These are phyloP conservation scores for Amphibolis antarctica DNA, from an alignment of 106 monocot genomes.

Conservation along the genomic window DNA sequence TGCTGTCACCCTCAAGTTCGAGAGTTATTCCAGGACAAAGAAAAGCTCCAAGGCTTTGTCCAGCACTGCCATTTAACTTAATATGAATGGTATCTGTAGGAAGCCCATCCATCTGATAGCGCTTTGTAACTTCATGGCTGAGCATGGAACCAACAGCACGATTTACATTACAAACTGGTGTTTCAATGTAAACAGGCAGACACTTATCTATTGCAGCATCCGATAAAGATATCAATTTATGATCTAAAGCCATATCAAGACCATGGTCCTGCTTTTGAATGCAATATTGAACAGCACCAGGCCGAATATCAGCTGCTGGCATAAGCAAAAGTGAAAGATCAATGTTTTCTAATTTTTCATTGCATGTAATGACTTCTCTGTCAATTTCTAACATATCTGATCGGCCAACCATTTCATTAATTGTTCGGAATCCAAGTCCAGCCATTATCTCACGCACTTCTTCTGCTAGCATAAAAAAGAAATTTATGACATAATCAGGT, in stretches of 20 bases:
- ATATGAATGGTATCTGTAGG: constrained; percentile 78
- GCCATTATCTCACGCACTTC: constrained; percentile 97
- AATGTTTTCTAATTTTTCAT: constrained; percentile 85
- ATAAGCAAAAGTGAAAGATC: constrained; percentile 67
- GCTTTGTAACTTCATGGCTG: constrained; percentile 91
- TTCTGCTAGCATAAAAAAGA: constrained; percentile 99
- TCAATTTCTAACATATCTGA: constrained; percentile 91
- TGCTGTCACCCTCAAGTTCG: constrained; percentile 98
- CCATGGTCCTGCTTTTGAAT: constrained; percentile 95
- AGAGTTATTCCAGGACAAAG: constrained; percentile 91
- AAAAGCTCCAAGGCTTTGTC: constrained; percentile 94
- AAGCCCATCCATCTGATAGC: constrained; percentile 65
- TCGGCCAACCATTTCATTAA: constrained; percentile 90
- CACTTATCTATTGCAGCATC: constrained; percentile 58
- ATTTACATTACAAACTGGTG: constrained; percentile 64
- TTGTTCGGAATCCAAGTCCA: constrained; percentile 65
- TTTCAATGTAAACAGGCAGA: constrained; percentile 66
- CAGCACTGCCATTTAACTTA: constrained; percentile 83
- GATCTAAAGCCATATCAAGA: constrained; percentile 81
- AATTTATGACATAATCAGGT: constrained; percentile 97
- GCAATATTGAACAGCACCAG: constrained; percentile 84
- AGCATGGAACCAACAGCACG: constrained; percentile 99
- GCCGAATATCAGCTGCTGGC: constrained; percentile 83
- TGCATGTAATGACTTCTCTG: constrained; percentile 55
- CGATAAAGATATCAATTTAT: constrained; percentile 51